Evolutionary conservation across 306 rosid genomes (phyloP).

Genomic region (Mucuna pruriens): DNA sequence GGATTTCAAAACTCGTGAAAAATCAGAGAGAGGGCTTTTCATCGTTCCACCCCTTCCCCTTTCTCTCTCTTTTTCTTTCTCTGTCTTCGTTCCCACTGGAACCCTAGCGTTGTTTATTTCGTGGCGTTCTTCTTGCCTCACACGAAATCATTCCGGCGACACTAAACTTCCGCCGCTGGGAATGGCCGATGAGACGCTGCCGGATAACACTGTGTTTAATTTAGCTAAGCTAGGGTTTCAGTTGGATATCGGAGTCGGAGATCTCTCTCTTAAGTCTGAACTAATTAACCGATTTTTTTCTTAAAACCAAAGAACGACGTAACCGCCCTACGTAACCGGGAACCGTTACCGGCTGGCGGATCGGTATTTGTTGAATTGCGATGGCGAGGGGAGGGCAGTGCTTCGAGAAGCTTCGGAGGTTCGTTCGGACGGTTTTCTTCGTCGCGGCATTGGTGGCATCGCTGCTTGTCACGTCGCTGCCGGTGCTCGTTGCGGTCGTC

Average conservation of each 20-base stretch:
- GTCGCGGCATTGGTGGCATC: conserved; percentile 93
- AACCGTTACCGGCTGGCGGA: conserved; percentile 38
- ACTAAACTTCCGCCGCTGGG: conserved; percentile 40
- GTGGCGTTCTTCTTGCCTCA: conserved; percentile 32
- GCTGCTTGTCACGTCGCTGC: conserved; percentile 81
- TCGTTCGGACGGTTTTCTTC: conserved; percentile 79
- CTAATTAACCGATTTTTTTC: conserved; percentile 30
- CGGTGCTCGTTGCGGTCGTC: conserved; percentile 76
- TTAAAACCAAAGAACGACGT: neutral
- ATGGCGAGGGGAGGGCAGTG: conserved; percentile 85
- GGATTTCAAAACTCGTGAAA: conserved; percentile 35
- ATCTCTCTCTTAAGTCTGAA: conserved; percentile 27
- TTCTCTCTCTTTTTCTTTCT: neutral
- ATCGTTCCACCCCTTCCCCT: conserved; percentile 26
- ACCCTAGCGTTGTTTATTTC: conserved; percentile 43
- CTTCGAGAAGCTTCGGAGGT: conserved; percentile 76
- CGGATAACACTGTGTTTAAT: conserved; percentile 22
- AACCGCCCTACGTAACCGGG: conserved; percentile 32
- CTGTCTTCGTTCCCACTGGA: conserved; percentile 24
- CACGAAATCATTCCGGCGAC: conserved; percentile 33
- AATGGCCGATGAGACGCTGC: conserved; percentile 50
- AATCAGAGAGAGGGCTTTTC: conserved; percentile 35
- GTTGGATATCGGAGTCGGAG: conserved; percentile 43
- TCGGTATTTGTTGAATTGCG: conserved; percentile 5
- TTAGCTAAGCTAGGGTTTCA: conserved; percentile 59